phyloP scores from a whole-genome alignment of 257 asterid species.

The Thymus quinquecostatus region DNA sequence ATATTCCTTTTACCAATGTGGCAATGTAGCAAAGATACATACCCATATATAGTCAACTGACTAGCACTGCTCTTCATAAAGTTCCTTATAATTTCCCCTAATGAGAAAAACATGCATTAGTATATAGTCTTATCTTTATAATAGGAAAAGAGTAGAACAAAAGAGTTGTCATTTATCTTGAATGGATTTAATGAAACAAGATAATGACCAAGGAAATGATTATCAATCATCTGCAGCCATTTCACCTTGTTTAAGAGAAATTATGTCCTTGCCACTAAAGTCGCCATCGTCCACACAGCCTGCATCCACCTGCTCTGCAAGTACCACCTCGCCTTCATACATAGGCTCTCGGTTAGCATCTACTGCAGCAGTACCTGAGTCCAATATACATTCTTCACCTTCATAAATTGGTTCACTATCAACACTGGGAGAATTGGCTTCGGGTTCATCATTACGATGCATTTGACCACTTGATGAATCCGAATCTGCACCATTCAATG shows the following conservation, averaged over 20 bases:
- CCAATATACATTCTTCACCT: conserved; percentile 90
- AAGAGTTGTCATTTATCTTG: conserved; percentile 9
- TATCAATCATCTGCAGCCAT: conserved; percentile 26
- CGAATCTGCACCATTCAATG: conserved; percentile 42
- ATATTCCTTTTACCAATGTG: conserved; percentile 26
- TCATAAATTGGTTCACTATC: conserved; percentile 82
- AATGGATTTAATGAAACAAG: conserved; percentile 24
- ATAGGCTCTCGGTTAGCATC: conserved; percentile 75
- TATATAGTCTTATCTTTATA: conserved; percentile 16
- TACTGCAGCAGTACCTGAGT: conserved; percentile 44
- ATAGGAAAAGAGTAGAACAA: conserved; percentile 5
- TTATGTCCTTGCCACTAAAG: conserved; percentile 42
- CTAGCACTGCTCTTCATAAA: conserved; percentile 93
- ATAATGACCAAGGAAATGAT: conserved; percentile 10
- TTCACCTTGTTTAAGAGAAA: conserved; percentile 74
- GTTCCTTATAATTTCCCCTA: conserved; percentile 74
- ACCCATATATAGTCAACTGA: conserved; percentile 91
- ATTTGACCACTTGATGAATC: conserved; percentile 45
- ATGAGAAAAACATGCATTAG: conserved; percentile 36
- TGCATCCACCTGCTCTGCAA: conserved; percentile 69
- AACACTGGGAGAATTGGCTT: conserved; percentile 47
- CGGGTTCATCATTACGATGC: conserved; percentile 41
- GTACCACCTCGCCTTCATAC: conserved; percentile 94
- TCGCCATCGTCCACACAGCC: conserved; percentile 40
- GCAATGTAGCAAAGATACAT: conserved; percentile 35